Evolutionary conservation across 495 filamentous ascomycete genomes (phyloP).

Genomic region (Daldinia bambusicola): DNA sequence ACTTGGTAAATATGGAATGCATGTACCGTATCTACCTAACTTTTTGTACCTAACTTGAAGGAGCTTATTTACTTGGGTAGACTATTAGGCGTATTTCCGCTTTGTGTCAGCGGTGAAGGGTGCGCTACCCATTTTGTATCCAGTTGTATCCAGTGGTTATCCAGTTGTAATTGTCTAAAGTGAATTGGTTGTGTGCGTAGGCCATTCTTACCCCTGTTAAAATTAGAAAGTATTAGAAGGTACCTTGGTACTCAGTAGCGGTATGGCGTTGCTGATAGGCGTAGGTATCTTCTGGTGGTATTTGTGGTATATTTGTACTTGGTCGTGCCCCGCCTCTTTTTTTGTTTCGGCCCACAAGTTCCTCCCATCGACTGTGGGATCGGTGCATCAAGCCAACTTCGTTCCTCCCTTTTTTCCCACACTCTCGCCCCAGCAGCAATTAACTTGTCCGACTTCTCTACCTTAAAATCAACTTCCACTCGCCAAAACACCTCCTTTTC

Average conservation of each 20-base stretch:
- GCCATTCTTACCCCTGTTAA: conserved; percentile 33
- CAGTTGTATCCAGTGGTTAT: conserved; percentile 6
- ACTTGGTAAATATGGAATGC: too few relatives aligned
- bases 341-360: conserved; percentile 51
- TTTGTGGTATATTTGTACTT: conserved; percentile 41
- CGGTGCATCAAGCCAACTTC: conserved; percentile 46
- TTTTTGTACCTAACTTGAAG: background rate
- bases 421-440: conserved; percentile 43
- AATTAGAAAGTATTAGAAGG: conserved; percentile 13
- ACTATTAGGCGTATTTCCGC: conserved; percentile 12
- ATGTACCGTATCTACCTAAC: too few relatives aligned
- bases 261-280: conserved; percentile 27
- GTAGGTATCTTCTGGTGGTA: conserved; percentile 11
- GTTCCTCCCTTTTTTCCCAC: conserved; percentile 48
- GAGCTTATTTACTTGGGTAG: conserved; percentile 3
- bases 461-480: conserved; percentile 64
- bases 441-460: conserved; percentile 50
- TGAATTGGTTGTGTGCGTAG: conserved; percentile 37
- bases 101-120: conserved; percentile 35
- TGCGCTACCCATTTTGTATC: conserved; percentile 6
- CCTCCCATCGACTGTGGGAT: conserved; percentile 45
- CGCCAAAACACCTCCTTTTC: conserved; percentile 57
- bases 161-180: conserved; percentile 7
- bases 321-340: conserved; percentile 46
- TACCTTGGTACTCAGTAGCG: conserved; percentile 21